Percentiles rank a stretch among this genome's conserved stretches.
phyloP scores from a whole-genome alignment of 2,329 filamentous ascomycete genomes.

The Hypoxylon sp. region DNA sequence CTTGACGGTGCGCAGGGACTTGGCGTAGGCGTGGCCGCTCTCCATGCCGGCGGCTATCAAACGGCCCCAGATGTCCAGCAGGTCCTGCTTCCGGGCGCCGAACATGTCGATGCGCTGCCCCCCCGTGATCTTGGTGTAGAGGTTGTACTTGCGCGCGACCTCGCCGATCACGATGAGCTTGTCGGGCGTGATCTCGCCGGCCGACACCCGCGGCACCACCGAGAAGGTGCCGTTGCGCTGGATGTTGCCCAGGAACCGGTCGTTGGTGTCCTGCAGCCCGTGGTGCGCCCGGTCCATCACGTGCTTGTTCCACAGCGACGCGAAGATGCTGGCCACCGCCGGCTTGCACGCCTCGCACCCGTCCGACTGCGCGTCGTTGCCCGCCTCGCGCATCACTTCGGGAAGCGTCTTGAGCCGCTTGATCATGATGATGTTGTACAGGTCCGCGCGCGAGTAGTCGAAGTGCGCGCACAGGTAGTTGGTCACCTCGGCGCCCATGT shows the following conservation, averaged over 20 bases:
- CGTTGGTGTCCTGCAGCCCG: slow-evolving; percentile 90
- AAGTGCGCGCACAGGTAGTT: slow-evolving; percentile 91
- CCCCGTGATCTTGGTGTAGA: slow-evolving; percentile 94
- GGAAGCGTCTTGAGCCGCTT: slow-evolving; percentile 79
- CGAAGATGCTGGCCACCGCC: slow-evolving; percentile 81
- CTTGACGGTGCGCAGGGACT: slow-evolving; percentile 89
- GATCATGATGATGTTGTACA: slow-evolving; percentile 90
- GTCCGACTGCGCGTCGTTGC: slow-evolving; percentile 76
- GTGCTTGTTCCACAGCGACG: slow-evolving; percentile 85
- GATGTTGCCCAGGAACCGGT: slow-evolving; percentile 88
- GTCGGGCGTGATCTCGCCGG: slow-evolving; percentile 88
- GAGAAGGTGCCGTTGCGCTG: slow-evolving; percentile 93
- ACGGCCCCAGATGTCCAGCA: slow-evolving; percentile 83
- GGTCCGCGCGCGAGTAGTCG: slow-evolving; percentile 82
- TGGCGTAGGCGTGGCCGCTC: slow-evolving; percentile 90
- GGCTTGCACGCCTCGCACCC: slow-evolving; percentile 93
- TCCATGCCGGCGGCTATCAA: slow-evolving; percentile 89
- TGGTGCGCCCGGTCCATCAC: slow-evolving; percentile 77
- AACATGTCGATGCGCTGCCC: slow-evolving; percentile 95
- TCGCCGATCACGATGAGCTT: slow-evolving; percentile 85
- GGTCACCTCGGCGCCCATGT: slow-evolving; percentile 87
- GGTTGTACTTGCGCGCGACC: slow-evolving; percentile 83
- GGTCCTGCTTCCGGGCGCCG: slow-evolving; percentile 87
- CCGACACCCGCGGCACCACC: slow-evolving; percentile 84
- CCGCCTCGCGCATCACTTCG: slow-evolving; percentile 82